Base-by-base conservation (phyloP, 495 filamentous ascomycete genomes). In the Jackrogersella multiformis region DNA sequence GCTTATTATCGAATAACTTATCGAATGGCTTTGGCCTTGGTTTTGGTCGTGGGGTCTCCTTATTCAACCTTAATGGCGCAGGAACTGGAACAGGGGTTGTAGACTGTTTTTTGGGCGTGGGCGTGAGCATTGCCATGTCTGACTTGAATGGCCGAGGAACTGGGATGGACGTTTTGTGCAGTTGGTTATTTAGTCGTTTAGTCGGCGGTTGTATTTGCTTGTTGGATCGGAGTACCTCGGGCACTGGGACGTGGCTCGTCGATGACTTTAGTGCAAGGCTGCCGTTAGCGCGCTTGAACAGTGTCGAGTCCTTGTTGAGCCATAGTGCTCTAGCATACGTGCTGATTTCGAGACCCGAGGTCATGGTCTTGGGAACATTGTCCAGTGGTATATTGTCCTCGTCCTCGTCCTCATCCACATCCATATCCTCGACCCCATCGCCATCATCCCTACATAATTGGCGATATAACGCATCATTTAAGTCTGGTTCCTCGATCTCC, bases 401-500 rank as follows among this genome's bases (percentile, higher is more conserved):
- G 1, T 46, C 38, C 6, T 39, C 34, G 6, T 61, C 26, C 20
- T 48, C 45, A 18, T 61, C 59, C 10, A 59, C 36, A 12, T 52
- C 57, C 42, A 39, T 52, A 7, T 59, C 53, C 20, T 58, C 66
- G 18, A n/a, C 34, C 3, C 35, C 26, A 10, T 52, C 42, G 6
- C 34, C 64, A 56, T 45, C 45, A 34, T 54, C 56, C 5, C 48
- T 63, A 16, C 45, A 58, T 30, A 72, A 16, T 34, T 74, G 71
- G 23, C 26, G 42, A 12, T 26, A 56, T 58, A 76, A 70, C 8
- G 73, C 71, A 5, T 67, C 54, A 23, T 70, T 54, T 1, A 30
- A 36, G 24, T 73, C 69, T 10, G 55, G 51, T n/a, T 70, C 71
- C 0, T 68, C 65, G 4, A 20, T 28, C 1, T 68, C 73, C n/a